Evolutionary conservation across 805 yeast species (phyloP).

Genomic region (Wickerhamomyces alni): DNA sequence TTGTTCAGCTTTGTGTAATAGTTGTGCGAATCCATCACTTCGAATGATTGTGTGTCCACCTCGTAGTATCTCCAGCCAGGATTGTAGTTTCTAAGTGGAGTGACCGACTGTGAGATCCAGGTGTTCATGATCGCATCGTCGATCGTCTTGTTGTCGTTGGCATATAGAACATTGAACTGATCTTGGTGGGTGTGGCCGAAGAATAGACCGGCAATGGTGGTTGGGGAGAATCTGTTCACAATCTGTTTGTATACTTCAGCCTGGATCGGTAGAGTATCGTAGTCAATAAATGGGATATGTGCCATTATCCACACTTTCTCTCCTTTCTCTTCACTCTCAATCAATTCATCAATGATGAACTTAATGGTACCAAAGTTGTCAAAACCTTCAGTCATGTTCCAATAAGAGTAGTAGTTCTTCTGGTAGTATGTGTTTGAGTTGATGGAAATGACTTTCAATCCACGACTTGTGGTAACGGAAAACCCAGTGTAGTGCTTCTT

Average conservation of each 20-base stretch:
- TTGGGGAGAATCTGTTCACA: slow-evolving; percentile 61
- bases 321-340: slow-evolving; percentile 49
- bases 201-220: slow-evolving; percentile 62
- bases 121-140: slow-evolving; percentile 49
- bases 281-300: slow-evolving; percentile 59
- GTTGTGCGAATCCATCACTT: slow-evolving; percentile 53
- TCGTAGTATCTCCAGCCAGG: slow-evolving; percentile 73
- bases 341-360: slow-evolving; percentile 55
- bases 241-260: slow-evolving; percentile 50
- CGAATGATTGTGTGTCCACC: slow-evolving; percentile 55
- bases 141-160: slow-evolving; percentile 36
- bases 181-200: slow-evolving; percentile 70
- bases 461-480: slow-evolving; percentile 46
- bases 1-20: slow-evolving; percentile 55
- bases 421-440: slow-evolving; percentile 67
- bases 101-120: slow-evolving; percentile 62
- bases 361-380: slow-evolving; percentile 60
- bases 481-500: slow-evolving; percentile 55
- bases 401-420: slow-evolving; percentile 52
- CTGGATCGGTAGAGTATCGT: slow-evolving; percentile 52
- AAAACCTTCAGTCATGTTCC: slow-evolving; percentile 40
- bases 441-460: slow-evolving; percentile 54
- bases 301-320: slow-evolving; percentile 72
- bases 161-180: slow-evolving; percentile 56
- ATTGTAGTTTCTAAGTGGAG: slow-evolving; percentile 53